Conservation (phyloP, 2,329 filamentous ascomycete species). For the Paramyrothecium sp. region DNA sequence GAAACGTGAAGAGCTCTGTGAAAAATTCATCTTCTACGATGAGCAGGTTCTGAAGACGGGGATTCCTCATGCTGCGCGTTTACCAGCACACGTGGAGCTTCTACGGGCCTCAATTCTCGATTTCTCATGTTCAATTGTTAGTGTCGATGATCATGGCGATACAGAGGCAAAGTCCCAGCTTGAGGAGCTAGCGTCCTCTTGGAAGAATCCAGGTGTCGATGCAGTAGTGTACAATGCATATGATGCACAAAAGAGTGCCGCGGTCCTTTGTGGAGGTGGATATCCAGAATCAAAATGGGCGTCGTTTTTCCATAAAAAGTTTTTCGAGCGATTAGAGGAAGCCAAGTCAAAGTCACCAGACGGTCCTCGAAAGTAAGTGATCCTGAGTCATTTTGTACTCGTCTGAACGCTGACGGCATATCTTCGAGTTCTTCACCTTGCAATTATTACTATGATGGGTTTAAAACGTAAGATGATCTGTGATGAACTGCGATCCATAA, state of each 20-base stretch:
- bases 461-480: conserved; percentile 4
- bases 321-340: conserved; percentile 6
- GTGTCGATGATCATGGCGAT: neutral
- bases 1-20: conserved; percentile 3
- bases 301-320: conserved; percentile 1
- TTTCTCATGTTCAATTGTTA: conserved; percentile 5
- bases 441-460: conserved; percentile 15
- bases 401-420: neutral
- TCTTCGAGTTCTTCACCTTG: conserved; percentile 6
- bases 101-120: conserved; percentile 9
- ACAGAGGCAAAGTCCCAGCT: neutral
- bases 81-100: conserved; percentile 8
- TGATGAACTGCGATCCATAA: too few species aligned
- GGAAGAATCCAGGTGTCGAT: neutral
- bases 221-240: conserved; percentile 1
- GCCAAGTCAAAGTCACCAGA: neutral
- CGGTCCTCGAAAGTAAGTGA: conserved; percentile 1
- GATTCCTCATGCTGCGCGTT: neutral
- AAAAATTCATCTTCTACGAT: conserved; percentile 8
- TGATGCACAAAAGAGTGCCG: neutral
- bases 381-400: too few species aligned
- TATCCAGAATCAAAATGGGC: conserved; percentile 6
- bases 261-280: neutral
- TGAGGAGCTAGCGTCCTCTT: neutral
- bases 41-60: neutral